Evolutionary conservation across 495 filamentous ascomycete species (phyloP).

Genomic region (Podospora anserina): DNA sequence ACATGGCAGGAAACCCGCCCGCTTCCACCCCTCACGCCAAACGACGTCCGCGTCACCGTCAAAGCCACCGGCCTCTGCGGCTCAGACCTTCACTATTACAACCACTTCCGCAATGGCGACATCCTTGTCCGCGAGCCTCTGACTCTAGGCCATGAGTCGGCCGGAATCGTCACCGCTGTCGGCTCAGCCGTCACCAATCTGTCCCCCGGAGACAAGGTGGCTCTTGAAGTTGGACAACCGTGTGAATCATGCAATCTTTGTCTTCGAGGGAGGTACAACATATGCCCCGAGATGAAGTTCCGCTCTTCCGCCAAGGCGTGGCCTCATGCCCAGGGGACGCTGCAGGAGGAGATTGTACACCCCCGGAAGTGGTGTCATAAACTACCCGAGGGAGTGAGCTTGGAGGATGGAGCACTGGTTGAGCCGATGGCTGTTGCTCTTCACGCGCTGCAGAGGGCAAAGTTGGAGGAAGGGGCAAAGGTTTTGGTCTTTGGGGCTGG

Average conservation of each 20-base stretch:
- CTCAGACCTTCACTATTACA: constrained; percentile 67
- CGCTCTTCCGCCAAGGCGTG: constrained; percentile 72
- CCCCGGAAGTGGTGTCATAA: constrained; percentile 65
- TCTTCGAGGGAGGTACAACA: constrained; percentile 70
- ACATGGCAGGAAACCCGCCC: constrained; percentile 45
- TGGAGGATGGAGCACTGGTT: constrained; percentile 68
- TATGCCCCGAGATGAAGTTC: constrained; percentile 77
- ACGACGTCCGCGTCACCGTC: constrained; percentile 57
- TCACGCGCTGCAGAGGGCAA: constrained; percentile 65
- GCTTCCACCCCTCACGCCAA: constrained; percentile 39
- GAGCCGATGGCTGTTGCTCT: constrained; percentile 80
- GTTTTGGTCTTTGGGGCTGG: constrained; percentile 80
- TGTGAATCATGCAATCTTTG: constrained; percentile 69
- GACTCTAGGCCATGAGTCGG: constrained; percentile 61
- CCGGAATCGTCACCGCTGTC: constrained; percentile 54
- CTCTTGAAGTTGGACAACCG: constrained; percentile 79
- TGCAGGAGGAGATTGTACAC: constrained; percentile 76
- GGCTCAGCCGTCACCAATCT: constrained; percentile 46
- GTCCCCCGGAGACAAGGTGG: constrained; percentile 67
- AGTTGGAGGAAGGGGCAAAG: constrained; percentile 48
- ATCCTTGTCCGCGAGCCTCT: constrained; percentile 62
- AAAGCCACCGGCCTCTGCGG: constrained; percentile 64
- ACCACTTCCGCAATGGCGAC: constrained; percentile 64
- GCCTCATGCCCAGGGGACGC: constrained; percentile 77
- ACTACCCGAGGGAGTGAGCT: constrained; percentile 61